phyloP scores from a whole-genome alignment of 352 stramenopile species.

The Phytophthora meadii region DNA sequence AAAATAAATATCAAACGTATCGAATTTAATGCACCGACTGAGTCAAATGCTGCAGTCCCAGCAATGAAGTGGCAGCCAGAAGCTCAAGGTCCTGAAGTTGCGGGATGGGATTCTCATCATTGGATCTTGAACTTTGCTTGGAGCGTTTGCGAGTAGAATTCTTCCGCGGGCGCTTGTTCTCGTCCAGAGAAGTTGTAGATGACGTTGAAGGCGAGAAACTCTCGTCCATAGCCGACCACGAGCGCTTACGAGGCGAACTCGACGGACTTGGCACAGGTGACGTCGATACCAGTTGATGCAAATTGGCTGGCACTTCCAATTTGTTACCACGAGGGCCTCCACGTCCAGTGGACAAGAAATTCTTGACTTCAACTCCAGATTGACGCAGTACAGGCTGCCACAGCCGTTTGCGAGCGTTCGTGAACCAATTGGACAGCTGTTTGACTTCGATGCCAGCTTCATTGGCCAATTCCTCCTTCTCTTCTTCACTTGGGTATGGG shows the following conservation, averaged over 20 bases:
- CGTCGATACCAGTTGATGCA: constrained; percentile 63
- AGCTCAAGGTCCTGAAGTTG: constrained; percentile 81
- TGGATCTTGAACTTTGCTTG: constrained; percentile 28
- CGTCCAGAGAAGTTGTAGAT: constrained; percentile 7
- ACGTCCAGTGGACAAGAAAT: constrained; percentile 85
- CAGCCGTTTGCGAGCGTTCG: constrained; percentile 87
- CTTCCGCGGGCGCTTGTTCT: constrained; percentile 52
- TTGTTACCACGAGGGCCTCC: constrained; percentile 82
- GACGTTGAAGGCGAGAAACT: constrained; percentile 19
- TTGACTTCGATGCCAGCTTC: constrained; percentile 90
- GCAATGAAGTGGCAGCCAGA: constrained; percentile 73
- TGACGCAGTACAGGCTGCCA: constrained; percentile 89
- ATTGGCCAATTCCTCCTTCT: constrained; percentile 83
- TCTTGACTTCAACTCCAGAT: constrained; percentile 90
- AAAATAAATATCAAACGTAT: constrained; percentile 53
- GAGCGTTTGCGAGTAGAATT: constrained; percentile 46
- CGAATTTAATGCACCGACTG: constrained; percentile 72
- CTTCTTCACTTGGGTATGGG: constrained; percentile 88
- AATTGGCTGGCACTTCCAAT: constrained; percentile 71
- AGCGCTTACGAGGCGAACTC: constrained; percentile 63
- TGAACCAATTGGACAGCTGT: constrained; percentile 92
- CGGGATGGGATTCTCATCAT: constrained; percentile 17
- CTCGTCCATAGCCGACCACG: constrained; percentile 52
- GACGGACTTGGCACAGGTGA: constrained; percentile 44
- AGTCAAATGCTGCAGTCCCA: constrained; percentile 72